phyloP scores from a whole-genome alignment of 768 basidiomycete genomes.

The Polyporus arcularius region DNA sequence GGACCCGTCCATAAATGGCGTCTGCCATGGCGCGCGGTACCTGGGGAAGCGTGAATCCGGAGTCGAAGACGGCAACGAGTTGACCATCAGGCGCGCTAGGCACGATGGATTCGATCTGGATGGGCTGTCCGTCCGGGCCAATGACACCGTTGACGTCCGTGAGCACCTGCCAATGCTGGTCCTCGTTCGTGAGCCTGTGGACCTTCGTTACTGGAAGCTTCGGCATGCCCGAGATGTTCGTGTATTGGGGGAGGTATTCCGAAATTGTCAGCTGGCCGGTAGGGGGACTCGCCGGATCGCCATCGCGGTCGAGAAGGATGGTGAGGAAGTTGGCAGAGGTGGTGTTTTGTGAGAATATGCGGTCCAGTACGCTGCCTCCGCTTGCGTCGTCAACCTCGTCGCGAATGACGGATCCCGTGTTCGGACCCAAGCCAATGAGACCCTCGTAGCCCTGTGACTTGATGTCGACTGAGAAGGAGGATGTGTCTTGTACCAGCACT shows the following conservation, averaged over 20 bases:
- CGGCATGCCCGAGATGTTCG: conserved; percentile 61
- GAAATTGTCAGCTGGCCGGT: conserved; percentile 71
- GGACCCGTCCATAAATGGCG: conserved; percentile 78
- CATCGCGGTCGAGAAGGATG: conserved; percentile 61
- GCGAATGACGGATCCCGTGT: conserved; percentile 64
- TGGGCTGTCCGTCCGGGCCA: conserved; percentile 72
- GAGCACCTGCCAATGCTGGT: conserved; percentile 82
- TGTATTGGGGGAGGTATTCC: conserved; percentile 62
- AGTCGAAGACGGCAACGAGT: conserved; percentile 73
- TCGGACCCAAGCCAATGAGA: conserved; percentile 78
- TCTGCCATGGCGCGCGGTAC: conserved; percentile 76
- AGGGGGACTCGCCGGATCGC: conserved; percentile 50
- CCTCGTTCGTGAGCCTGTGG: conserved; percentile 55
- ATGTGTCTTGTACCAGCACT: conserved; percentile 69
- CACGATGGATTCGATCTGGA: conserved; percentile 64
- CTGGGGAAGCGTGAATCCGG: conserved; percentile 71
- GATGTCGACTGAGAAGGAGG: conserved; percentile 48
- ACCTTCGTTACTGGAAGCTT: conserved; percentile 69
- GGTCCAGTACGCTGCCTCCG: conserved; percentile 63
- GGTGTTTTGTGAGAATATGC: conserved; percentile 62
- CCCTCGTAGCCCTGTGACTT: conserved; percentile 46
- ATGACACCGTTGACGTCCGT: conserved; percentile 71
- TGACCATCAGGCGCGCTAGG: conserved; percentile 64
- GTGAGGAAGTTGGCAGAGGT: conserved; percentile 66
- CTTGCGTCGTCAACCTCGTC: conserved; percentile 49